Percentiles rank a stretch among this genome's conserved stretches.
Conservation (phyloP, 306 rosid species). For the Pterocarpus santalinus region DNA sequence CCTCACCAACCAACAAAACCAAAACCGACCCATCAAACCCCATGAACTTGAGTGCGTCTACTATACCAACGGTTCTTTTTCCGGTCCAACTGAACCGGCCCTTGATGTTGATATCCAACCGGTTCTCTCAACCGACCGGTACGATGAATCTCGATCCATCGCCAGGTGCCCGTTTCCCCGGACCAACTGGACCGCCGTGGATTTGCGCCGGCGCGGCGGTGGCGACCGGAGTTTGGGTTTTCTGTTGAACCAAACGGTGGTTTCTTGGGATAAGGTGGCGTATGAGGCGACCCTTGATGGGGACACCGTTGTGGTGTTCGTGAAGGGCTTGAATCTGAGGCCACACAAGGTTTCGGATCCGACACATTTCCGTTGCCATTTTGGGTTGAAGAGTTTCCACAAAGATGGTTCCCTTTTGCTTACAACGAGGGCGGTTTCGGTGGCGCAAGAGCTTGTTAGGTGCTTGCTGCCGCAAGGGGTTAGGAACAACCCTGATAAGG, state of each 20-base stretch:
- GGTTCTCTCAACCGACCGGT: constrained; percentile 62
- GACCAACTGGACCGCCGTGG: constrained; percentile 52
- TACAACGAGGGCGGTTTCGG: constrained; percentile 67
- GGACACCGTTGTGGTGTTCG: constrained; percentile 77
- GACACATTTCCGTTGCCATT: constrained; percentile 69
- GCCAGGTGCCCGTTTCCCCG: constrained; percentile 78
- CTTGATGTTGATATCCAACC: constrained; percentile 50
- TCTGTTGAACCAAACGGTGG: constrained; percentile 47
- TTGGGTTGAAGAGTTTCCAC: constrained; percentile 55
- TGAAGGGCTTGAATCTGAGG: constrained; percentile 84
- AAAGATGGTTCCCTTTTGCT: constrained; percentile 49
- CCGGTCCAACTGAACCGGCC: constrained; percentile 38
- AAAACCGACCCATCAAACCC: constrained; percentile 1
- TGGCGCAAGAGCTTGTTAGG: constrained; percentile 91
- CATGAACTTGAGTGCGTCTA: constrained; percentile 71
- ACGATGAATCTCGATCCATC: constrained; percentile 71
- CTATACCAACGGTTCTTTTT: constrained; percentile 47
- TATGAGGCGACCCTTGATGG: constrained; percentile 85
- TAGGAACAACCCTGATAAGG: constrained; percentile 54
- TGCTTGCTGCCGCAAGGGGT: constrained; percentile 73
- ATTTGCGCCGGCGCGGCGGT: constrained; percentile 63
- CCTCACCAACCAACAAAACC: constrained; percentile 25
- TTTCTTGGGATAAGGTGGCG: constrained; percentile 75
- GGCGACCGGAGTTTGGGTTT: constrained; percentile 46
- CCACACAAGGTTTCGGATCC: constrained; percentile 91